phyloP scores from a whole-genome alignment of 73 alveolate genomes.

The Paramecium caudatum region DNA sequence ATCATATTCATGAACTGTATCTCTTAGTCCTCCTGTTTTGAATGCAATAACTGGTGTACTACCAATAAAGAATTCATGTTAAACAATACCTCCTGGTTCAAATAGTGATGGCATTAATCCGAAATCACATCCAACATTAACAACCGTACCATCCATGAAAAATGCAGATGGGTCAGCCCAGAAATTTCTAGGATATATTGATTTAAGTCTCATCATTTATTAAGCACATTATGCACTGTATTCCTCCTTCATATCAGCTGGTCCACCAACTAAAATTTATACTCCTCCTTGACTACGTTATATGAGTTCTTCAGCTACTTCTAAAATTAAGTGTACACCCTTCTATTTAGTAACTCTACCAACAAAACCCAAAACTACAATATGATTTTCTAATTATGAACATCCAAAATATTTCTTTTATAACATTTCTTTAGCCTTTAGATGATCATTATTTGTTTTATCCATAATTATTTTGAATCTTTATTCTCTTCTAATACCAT shows the following conservation, averaged over 20 bases:
- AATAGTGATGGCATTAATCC: constrained; percentile 98
- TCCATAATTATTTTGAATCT: constrained; percentile 87
- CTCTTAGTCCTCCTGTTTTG: constrained; percentile 98
- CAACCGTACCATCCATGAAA: constrained; percentile 97
- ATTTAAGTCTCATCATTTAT: constrained; percentile 86
- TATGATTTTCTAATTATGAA: constrained; percentile 85
- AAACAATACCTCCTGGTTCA: constrained; percentile 99
- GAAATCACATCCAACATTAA: constrained; percentile 97
- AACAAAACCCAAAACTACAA: constrained; percentile 94
- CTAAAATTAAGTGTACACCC: constrained; percentile 97
- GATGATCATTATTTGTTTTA: constrained; percentile 89
- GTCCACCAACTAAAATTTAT: constrained; percentile 96
- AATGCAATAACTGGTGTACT: constrained; percentile 99
- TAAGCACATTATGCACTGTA: constrained; percentile 93
- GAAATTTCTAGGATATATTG: constrained; percentile 94
- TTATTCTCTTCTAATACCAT: constrained; percentile 95
- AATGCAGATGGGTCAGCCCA: constrained; percentile 98
- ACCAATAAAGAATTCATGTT: constrained; percentile 99
- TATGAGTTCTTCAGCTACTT: constrained; percentile 95
- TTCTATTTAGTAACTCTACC: constrained; percentile 98
- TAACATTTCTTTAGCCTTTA: constrained; percentile 90
- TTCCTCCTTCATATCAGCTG: constrained; percentile 92
- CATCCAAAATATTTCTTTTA: constrained; percentile 94
- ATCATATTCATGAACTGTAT: constrained; percentile 79
- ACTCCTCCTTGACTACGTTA: constrained; percentile 85